Base-by-base conservation (phyloP, 371 early-diverging fungal species). In the Catenaria anguillulae region DNA sequence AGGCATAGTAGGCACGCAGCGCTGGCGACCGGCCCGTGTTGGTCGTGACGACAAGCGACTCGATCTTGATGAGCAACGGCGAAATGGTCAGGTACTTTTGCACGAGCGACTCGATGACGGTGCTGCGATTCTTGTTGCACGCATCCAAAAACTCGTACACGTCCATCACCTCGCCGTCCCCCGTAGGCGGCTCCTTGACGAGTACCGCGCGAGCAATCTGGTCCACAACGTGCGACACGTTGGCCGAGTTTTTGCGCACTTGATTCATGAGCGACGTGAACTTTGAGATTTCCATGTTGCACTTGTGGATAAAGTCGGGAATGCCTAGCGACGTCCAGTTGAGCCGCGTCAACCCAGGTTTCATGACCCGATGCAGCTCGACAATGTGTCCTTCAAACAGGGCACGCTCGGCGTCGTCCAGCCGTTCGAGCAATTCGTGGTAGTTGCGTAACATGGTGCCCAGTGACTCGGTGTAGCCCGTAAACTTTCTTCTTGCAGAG, bases 291-390 rank as follows among this genome's bases (percentile, higher is more conserved):
- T 79, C 79, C 66, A 65, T 65, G 45, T 73, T 79, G 64, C 78
- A 78, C 24, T 75, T 63, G 42, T 67, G 66, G 34, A 79, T 76
- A 62, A 79, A 81, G 54, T 81, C 81, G 0, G 75, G 71, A 36
- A 81, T 81, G 19, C 81, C 80, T 2, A 81, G 66, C 34, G 77
- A 77, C 63, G 77, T 79, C 81, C 81, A 81, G 59, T 81, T 81
- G 37, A 81, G 64, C 6, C 81, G 67, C 2, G 76, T 76, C 46
- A 81, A 70, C 21, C 81, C 81, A 2, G 81, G 78, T 60, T 76
- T 79, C 75, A 81, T 71, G n/a, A 76, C 73, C 1, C 77, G 68
- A 56, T 76, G 73, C 33, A 81, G 69, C 60, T 78, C 77, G 26
- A 63, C 62, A 26, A 79, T 70, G 61, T 79, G 78, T 2, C 55